A percentile compares a stretch with the other conserved stretches of the same genome.
phyloP scores from a whole-genome alignment of 768 basidiomycete species.

The Dioszegia aurantiaca region DNA sequence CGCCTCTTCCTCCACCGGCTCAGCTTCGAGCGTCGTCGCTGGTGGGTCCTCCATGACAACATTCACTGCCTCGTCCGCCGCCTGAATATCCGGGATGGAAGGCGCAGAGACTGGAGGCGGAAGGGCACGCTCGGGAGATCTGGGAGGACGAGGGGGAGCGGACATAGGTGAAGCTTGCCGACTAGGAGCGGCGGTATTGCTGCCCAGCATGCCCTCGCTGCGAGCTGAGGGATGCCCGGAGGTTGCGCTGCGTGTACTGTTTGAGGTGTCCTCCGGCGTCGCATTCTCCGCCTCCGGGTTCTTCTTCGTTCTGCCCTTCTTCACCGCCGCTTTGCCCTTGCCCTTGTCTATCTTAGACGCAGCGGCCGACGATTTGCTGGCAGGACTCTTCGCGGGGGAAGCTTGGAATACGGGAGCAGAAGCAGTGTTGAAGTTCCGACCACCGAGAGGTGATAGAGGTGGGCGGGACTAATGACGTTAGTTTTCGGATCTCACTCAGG shows the following conservation, averaged over 20 bases:
- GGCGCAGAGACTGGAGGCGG: neutral
- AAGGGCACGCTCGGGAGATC: conserved; percentile 9
- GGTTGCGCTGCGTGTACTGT: neutral
- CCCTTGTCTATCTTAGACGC: conserved; percentile 8
- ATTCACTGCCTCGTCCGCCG: neutral
- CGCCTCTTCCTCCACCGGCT: neutral
- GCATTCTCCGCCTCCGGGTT: conserved; percentile 7
- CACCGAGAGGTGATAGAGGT: conserved; percentile 40
- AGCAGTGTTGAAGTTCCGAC: conserved; percentile 27
- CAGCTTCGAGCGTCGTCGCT: neutral
- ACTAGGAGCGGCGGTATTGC: neutral
- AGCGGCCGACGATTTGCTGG: neutral
- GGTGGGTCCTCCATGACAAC: neutral
- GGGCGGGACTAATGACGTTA: conserved; percentile 10
- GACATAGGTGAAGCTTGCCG: neutral
- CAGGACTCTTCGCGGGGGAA: conserved; percentile 1
- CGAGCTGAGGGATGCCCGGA: neutral
- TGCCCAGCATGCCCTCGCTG: neutral
- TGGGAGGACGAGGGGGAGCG: conserved; percentile 3
- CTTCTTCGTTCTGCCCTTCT: conserved; percentile 14
- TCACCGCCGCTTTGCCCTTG: conserved; percentile 11
- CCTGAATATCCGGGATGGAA: neutral
- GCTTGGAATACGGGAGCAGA: neutral
- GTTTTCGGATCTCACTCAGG: conserved; percentile 1
- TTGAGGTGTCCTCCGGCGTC: conserved; percentile 3